A percentile compares a stretch with the other conserved stretches of the same genome.
Conservation (phyloP, 2,329 filamentous ascomycete species). For the Aspergillus puulaauensis region DNA sequence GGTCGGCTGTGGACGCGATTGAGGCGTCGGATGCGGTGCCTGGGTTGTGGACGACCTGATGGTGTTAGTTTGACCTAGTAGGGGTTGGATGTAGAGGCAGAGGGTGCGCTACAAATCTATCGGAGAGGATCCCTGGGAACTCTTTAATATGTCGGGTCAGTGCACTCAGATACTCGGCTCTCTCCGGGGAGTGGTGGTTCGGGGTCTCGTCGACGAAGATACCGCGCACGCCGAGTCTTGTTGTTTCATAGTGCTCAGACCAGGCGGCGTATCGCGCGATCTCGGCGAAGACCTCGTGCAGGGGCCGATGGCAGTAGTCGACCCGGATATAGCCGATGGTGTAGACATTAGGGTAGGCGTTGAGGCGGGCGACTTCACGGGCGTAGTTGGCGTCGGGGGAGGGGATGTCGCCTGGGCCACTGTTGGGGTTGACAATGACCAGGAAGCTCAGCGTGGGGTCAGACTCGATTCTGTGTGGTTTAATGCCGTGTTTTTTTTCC, state of each 20-base stretch:
- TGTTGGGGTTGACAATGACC: slow-evolving; percentile 21
- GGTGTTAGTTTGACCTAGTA: no score
- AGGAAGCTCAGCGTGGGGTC: slow-evolving; percentile 15
- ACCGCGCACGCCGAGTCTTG: slow-evolving; percentile 12
- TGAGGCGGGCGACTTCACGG: slow-evolving; percentile 15
- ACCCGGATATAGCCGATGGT: slow-evolving; percentile 24
- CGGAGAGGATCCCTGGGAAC: slow-evolving; percentile 2
- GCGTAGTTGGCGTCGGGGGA: slow-evolving; percentile 16
- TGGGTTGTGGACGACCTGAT: slow-evolving; percentile 18
- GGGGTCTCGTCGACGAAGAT: slow-evolving; percentile 21
- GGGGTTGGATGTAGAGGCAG: background rate
- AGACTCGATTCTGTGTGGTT: slow-evolving; percentile 9
- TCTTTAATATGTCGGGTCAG: slow-evolving; percentile 7
- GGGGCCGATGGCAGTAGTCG: slow-evolving; percentile 24
- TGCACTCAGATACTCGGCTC: slow-evolving; percentile 7
- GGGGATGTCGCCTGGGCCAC: slow-evolving; percentile 12
- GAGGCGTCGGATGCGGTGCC: slow-evolving; percentile 14
- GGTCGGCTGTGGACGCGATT: slow-evolving; percentile 10
- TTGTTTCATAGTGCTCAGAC: slow-evolving; percentile 6
- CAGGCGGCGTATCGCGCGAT: slow-evolving; percentile 18
- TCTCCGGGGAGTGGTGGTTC: slow-evolving; percentile 9
- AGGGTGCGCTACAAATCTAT: slow-evolving; percentile 10
- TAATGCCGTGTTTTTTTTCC: background rate
- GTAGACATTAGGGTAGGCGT: slow-evolving; percentile 18
- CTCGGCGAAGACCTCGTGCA: slow-evolving; percentile 13